Conservation (phyloP, 2,329 filamentous ascomycete species). For the Lasiodiplodia gonubiensis region DNA sequence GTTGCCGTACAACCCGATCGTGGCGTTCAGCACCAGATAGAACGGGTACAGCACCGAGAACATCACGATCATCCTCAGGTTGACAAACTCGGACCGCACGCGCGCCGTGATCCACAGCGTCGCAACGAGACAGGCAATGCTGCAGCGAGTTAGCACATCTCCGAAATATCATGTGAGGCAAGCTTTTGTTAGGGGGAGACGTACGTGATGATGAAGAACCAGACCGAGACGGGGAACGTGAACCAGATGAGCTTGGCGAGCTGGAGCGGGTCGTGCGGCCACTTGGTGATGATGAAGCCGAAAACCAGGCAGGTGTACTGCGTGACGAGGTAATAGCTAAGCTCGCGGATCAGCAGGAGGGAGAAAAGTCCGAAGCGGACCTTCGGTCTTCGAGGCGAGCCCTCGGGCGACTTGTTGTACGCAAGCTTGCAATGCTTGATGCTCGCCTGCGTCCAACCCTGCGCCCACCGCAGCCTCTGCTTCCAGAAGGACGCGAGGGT, state of each 20-base stretch:
- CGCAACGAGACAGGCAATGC: conserved; percentile 50
- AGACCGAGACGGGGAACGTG: conserved; percentile 55
- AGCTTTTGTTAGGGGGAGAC: conserved; percentile 30
- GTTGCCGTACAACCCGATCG: conserved; percentile 55
- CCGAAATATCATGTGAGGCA: conserved; percentile 15
- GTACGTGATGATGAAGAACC: conserved; percentile 55
- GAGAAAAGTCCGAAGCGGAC: conserved; percentile 54
- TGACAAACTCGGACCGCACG: conserved; percentile 54
- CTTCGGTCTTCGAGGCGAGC: conserved; percentile 38
- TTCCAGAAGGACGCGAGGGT: conserved; percentile 55
- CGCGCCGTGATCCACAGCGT: conserved; percentile 55
- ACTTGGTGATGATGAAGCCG: conserved; percentile 53
- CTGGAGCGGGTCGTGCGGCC: conserved; percentile 46
- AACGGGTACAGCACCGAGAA: conserved; percentile 53
- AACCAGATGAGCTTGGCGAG: conserved; percentile 54
- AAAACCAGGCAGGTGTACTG: conserved; percentile 55
- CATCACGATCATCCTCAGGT: conserved; percentile 47
- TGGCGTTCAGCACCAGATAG: conserved; percentile 52
- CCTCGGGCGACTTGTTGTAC: conserved; percentile 44
- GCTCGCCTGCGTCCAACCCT: conserved; percentile 58
- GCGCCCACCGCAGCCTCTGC: conserved; percentile 57
- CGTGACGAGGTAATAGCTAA: conserved; percentile 56
- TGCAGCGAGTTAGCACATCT: conserved; percentile 30
- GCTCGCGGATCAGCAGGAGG: conserved; percentile 53
- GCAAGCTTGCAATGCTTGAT: conserved; percentile 50